Evolutionary conservation across 345 rosid species (phyloP).

Genomic region (Streptanthus diversifolius): DNA sequence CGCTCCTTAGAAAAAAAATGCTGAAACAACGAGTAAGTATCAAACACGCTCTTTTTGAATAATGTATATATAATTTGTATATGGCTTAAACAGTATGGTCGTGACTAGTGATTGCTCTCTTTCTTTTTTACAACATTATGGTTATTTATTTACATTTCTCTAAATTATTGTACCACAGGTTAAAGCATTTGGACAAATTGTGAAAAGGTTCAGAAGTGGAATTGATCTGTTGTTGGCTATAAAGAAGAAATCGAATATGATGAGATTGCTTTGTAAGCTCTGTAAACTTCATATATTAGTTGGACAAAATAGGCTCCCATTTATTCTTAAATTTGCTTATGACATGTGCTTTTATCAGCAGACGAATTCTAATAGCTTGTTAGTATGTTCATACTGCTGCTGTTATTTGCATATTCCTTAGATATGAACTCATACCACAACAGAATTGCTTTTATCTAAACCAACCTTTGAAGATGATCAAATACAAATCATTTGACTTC

Average conservation of each 20-base stretch:
- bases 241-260: slow-evolving; percentile 48
- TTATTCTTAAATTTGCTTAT: neutral
- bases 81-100: neutral
- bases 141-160: neutral
- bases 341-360: neutral
- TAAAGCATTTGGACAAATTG: slow-evolving; percentile 72
- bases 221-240: slow-evolving; percentile 62
- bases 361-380: neutral
- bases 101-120: neutral
- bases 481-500: too few species aligned
- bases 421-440: neutral
- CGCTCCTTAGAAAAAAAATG: slow-evolving; percentile 67
- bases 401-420: neutral
- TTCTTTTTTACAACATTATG: neutral
- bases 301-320: slow-evolving; percentile 51
- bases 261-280: slow-evolving; percentile 41
- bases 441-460: too few species aligned
- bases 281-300: slow-evolving; percentile 53
- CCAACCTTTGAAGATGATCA: too few species aligned
- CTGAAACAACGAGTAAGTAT: slow-evolving; percentile 64
- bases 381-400: neutral
- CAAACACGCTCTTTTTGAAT: neutral
- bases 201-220: slow-evolving; percentile 78
- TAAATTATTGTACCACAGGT: slow-evolving; percentile 47
- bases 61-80: slow-evolving; percentile 1